Evolutionary conservation across 805 yeast species (phyloP).

Genomic region (Yarrowia phangngaensis): DNA sequence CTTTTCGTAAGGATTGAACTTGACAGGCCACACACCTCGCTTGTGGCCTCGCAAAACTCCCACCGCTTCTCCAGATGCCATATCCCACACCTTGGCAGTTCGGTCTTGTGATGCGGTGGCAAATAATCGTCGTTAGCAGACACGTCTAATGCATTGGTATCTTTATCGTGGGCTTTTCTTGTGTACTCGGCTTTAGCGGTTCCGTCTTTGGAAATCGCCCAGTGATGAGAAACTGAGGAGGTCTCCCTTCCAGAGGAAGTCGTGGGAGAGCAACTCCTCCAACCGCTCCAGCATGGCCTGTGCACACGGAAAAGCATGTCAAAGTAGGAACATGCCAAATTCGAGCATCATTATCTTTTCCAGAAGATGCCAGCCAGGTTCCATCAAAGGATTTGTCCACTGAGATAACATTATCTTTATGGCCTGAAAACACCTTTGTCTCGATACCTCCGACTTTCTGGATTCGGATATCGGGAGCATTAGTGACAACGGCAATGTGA

Average conservation of each 20-base stretch:
- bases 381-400: conserved; percentile 79
- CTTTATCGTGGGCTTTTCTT: conserved; percentile 94
- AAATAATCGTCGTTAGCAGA: conserved; percentile 83
- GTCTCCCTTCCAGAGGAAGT: conserved; percentile 36
- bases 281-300: conserved; percentile 84
- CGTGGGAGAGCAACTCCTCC: conserved; percentile 77
- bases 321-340: conserved; percentile 64
- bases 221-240: conserved; percentile 72
- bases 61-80: conserved; percentile 77
- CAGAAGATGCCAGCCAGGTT: conserved; percentile 83
- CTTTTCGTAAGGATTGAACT: conserved; percentile 76
- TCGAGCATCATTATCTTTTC: conserved; percentile 81
- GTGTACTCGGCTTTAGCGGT: conserved; percentile 66
- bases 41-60: conserved; percentile 87
- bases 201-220: conserved; percentile 50
- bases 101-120: conserved; percentile 96
- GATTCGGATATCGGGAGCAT: conserved; percentile 81
- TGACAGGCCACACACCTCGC: conserved; percentile 91
- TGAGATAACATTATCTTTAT: conserved; percentile 76
- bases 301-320: conserved; percentile 55
- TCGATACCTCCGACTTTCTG: conserved; percentile 53
- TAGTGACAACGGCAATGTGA: conserved; percentile 79
- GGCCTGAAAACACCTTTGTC: conserved; percentile 69
- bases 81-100: conserved; percentile 84
- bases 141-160: conserved; percentile 82